Percentiles rank a stretch among this genome's conserved stretches.
These are phyloP conservation scores for Chenopodium suecicum DNA, from an alignment of 148 eudicot species.

Conservation along the genomic window DNA sequence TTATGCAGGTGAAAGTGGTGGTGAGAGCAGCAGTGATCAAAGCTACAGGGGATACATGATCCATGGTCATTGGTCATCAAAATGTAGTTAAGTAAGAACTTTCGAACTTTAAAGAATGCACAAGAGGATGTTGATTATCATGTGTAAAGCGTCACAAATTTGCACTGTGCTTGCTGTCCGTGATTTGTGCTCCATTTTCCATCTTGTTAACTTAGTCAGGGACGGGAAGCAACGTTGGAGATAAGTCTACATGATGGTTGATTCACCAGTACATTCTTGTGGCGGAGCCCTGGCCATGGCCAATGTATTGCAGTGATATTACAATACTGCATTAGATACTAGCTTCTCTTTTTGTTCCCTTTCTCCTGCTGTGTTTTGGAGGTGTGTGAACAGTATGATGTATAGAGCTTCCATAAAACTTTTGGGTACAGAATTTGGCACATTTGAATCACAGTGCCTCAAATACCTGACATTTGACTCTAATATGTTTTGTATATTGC, in stretches of 20 bases:
- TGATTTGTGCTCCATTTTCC: not conserved
- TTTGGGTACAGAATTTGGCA: constrained; percentile 1
- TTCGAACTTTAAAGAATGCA: not conserved
- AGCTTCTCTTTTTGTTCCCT: constrained; percentile 3
- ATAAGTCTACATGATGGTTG: not conserved
- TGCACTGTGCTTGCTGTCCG: not conserved
- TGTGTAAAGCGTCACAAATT: not conserved
- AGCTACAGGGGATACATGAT: constrained; percentile 61
- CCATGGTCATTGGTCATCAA: constrained; percentile 82
- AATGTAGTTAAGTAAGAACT: constrained; percentile 38
- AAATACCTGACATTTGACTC: not conserved
- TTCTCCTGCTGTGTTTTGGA: not conserved
- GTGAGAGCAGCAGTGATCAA: constrained; percentile 91
- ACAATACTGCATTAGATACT: not conserved
- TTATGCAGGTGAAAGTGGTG: constrained; percentile 89
- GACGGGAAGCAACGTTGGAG: not conserved
- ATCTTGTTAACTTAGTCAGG: not conserved
- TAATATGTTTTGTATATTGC: not conserved
- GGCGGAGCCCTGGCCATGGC: not conserved
- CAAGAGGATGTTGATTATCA: not conserved
- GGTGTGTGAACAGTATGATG: constrained; percentile 17
- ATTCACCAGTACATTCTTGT: not conserved
- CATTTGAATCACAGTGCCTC: constrained; percentile 3
- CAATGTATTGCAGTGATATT: not conserved
- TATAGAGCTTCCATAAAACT: constrained; percentile 15